Conservation (phyloP, 2,329 filamentous ascomycete genomes). For the Cladosporium sp. region DNA sequence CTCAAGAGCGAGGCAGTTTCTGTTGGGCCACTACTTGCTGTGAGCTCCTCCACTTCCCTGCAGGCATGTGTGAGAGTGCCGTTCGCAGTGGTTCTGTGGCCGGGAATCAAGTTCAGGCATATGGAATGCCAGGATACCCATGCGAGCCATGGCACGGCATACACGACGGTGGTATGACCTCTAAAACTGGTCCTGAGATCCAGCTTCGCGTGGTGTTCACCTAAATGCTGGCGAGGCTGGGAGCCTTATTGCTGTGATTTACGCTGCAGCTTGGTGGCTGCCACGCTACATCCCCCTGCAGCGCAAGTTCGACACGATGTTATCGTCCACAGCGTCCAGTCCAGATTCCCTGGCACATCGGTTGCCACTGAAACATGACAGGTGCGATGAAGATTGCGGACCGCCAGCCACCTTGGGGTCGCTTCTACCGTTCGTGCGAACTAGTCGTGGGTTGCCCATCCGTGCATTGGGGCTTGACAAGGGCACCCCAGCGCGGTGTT, state of each 20-base stretch:
- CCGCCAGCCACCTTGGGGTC: conserved; percentile 8
- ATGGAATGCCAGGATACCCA: neutral
- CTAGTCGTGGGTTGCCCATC: conserved; percentile 8
- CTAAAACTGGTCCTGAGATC: neutral
- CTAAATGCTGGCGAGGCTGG: neutral
- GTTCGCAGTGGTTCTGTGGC: neutral
- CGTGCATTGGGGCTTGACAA: conserved; percentile 1
- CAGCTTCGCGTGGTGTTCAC: neutral
- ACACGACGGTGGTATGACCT: neutral
- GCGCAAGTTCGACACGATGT: neutral
- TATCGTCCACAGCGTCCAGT: neutral
- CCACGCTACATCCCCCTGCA: neutral
- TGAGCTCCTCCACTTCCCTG: neutral
- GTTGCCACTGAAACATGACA: neutral
- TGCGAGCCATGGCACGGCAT: neutral
- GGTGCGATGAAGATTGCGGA: neutral
- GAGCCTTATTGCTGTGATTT: neutral
- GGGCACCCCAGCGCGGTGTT: neutral
- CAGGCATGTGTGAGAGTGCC: neutral
- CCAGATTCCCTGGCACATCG: neutral
- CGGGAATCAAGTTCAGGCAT: neutral
- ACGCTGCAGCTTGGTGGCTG: neutral
- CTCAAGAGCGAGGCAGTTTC: neutral
- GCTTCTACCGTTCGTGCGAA: neutral
- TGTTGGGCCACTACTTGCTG: neutral